Evolutionary conservation across 2,329 filamentous ascomycete genomes (phyloP), one percentile per base, ranked within the genome.

Genomic region (Trichoderma cornu-damae): DNA sequence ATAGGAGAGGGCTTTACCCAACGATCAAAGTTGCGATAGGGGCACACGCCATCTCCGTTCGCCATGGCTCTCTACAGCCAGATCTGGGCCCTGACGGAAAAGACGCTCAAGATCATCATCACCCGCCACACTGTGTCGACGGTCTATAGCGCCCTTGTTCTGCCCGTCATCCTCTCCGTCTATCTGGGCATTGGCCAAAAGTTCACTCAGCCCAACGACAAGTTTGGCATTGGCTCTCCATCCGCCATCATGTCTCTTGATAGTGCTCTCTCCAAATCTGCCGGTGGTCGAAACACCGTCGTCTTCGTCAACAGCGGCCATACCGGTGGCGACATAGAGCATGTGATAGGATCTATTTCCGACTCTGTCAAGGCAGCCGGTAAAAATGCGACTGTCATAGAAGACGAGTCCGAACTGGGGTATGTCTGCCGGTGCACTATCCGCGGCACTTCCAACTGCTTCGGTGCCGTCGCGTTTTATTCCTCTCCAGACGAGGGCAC

Each of bases 241-340:
- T 74, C 72, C 3, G 77, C 83, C 1, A 73, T 95, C 60, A 79
- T 83, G 52, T 79, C 83, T n/a, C 77, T 94, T 28, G 67, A 75
- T 34, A 76, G 87, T 61, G 88, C 84, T 1, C 76, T 95, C 22
- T 67, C 69, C 30, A 73, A 75, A 40, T 81, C 85, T 1, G 72
- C 75, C 18, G 78, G 79, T 5, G 70, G 72, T 16, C 79, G 87
- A 63, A 71, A 87, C 61, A 88, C 80, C 16, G 78, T 94, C 11
- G 84, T 84, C 20, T 88, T 95, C 60, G 84, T 93, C 51, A 85
- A 92, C 67, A 89, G 83, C 69, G 87, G 87, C n/a, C 73, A 82
- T 53, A 75, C 76, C 0, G 85, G 82, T 12, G 88, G 88, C 14
- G 80, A 86, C 57, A 89, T 93, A 55, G 83, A 86, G 54, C 73